Percentiles rank a stretch among this genome's conserved stretches.
These are phyloP conservation scores for Chlamydomonas reinhardtii DNA, from an alignment of 163 green algal species.

Conservation along the genomic window DNA sequence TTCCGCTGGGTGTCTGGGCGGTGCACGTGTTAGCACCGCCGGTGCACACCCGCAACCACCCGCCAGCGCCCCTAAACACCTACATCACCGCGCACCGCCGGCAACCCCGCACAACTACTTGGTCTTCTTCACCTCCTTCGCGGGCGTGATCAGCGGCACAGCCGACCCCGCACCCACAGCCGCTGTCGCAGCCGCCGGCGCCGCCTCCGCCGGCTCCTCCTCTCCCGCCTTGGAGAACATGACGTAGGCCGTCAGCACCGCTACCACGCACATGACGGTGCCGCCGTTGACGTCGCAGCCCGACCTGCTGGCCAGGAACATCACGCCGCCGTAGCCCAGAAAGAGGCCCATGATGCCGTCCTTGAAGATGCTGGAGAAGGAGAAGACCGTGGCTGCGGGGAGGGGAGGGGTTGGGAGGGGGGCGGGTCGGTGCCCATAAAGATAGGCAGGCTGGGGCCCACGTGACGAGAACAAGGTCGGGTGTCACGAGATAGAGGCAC, in stretches of 20 bases:
- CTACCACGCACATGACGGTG: not conserved
- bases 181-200: too few relatives aligned
- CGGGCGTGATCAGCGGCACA: not conserved
- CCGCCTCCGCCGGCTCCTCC: not conserved
- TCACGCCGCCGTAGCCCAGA: not conserved
- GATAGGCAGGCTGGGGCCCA: too few relatives aligned
- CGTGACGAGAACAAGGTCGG: too few relatives aligned
- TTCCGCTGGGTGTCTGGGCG: too few relatives aligned
- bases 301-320: not conserved
- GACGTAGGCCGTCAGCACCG: not conserved
- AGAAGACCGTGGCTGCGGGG: not conserved
- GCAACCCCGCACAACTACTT: not conserved
- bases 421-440: too few relatives aligned
- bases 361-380: not conserved
- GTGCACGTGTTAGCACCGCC: too few relatives aligned
- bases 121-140: not conserved
- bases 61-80: not conserved
- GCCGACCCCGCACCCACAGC: too few relatives aligned
- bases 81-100: not conserved
- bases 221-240: too few relatives aligned
- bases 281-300: too few relatives aligned
- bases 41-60: too few relatives aligned
- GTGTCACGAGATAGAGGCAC: too few relatives aligned
- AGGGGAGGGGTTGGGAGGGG: too few relatives aligned
- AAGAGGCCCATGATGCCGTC: slow-evolving; percentile 20